Conservation (phyloP, 139 green algal genomes). For the Haematococcus sp. region DNA sequence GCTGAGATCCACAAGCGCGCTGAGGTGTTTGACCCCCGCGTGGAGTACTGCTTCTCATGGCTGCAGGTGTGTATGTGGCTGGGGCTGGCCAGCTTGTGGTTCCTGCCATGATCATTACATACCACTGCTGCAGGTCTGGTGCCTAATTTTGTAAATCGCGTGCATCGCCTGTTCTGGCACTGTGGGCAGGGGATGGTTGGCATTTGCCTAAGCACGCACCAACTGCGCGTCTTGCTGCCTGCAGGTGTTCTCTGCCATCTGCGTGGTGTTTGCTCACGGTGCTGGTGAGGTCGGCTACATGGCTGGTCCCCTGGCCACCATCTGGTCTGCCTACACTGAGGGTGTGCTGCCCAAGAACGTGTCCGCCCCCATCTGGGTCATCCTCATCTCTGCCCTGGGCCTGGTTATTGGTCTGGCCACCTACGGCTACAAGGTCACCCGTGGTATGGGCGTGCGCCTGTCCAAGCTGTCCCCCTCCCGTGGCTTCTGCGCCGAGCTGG, state of each 20-base stretch:
- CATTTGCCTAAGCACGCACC: neutral
- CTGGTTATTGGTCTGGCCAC: neutral
- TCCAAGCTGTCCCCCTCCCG: slow-evolving; percentile 56
- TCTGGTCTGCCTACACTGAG: slow-evolving; percentile 42
- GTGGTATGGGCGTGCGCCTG: slow-evolving; percentile 56
- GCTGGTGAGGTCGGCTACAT: slow-evolving; percentile 40
- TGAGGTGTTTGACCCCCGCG: slow-evolving; percentile 46
- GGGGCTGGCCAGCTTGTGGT: neutral
- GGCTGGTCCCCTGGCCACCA: slow-evolving; percentile 39
- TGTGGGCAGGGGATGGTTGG: neutral
- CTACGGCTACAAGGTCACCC: slow-evolving; percentile 53
- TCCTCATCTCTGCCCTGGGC: slow-evolving; percentile 39
- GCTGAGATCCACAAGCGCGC: slow-evolving; percentile 39
- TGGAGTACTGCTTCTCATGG: slow-evolving; percentile 62
- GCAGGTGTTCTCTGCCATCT: slow-evolving; percentile 59
- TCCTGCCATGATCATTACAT: no score
- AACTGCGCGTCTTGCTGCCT: neutral
- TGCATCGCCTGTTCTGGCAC: neutral
- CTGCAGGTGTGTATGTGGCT: slow-evolving; percentile 40
- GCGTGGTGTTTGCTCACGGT: slow-evolving; percentile 51
- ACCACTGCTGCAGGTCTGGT: no score
- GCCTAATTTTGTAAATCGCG: neutral
- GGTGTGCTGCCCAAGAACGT: slow-evolving; percentile 29
- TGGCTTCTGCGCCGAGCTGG: slow-evolving; percentile 67
- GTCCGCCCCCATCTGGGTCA: slow-evolving; percentile 42